Conservation (phyloP, 495 filamentous ascomycete genomes). For the Mytilinidion resinicola region DNA sequence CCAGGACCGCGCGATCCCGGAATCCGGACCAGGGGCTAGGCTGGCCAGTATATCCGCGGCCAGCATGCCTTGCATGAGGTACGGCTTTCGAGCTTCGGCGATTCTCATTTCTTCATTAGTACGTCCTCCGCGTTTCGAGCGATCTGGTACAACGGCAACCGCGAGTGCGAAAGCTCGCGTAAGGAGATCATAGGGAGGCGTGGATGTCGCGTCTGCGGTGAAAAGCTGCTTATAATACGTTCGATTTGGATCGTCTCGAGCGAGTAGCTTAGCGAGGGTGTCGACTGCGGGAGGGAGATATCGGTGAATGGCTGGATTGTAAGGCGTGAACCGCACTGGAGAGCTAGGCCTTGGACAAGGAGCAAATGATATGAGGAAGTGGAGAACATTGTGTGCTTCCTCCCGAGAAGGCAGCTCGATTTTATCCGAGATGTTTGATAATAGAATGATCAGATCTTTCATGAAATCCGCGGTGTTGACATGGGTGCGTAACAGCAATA, state of each 20-base stretch:
- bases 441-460: slow-evolving; percentile 85
- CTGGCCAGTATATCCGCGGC: slow-evolving; percentile 82
- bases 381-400: slow-evolving; percentile 77
- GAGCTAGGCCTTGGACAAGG: slow-evolving; percentile 57
- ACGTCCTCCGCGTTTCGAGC: slow-evolving; percentile 38
- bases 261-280: slow-evolving; percentile 82
- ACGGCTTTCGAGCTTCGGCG: slow-evolving; percentile 74
- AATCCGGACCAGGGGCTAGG: slow-evolving; percentile 66
- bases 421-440: slow-evolving; percentile 77
- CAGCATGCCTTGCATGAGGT: slow-evolving; percentile 83
- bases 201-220: slow-evolving; percentile 55
- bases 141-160: slow-evolving; percentile 74
- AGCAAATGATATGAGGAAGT: slow-evolving; percentile 86
- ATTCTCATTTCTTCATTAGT: slow-evolving; percentile 43
- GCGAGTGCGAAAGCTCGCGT: slow-evolving; percentile 85
- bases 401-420: slow-evolving; percentile 82
- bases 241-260: slow-evolving; percentile 88
- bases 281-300: slow-evolving; percentile 89
- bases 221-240: slow-evolving; percentile 77
- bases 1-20: slow-evolving; percentile 69
- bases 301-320: slow-evolving; percentile 71
- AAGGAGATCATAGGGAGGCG: slow-evolving; percentile 69
- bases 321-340: slow-evolving; percentile 61
- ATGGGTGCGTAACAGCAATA: slow-evolving; percentile 72
- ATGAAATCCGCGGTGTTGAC: slow-evolving; percentile 87